Percentiles rank a stretch among this genome's conserved stretches.
Evolutionary conservation across 148 eudicot genomes (phyloP).

Genomic region (Suaeda aralocaspica): DNA sequence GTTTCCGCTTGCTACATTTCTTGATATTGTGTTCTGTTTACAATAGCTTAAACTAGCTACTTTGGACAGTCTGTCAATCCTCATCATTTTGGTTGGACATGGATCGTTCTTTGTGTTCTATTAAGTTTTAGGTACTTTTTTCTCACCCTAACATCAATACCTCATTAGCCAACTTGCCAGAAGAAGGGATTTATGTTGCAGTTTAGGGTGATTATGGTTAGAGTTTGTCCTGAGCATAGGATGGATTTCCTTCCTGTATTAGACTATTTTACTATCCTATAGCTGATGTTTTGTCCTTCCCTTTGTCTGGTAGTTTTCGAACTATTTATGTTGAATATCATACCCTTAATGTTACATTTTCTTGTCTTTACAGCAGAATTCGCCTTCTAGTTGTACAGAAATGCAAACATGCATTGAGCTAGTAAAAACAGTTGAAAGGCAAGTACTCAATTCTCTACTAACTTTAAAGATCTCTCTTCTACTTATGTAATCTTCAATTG

Average conservation of each 20-base stretch:
- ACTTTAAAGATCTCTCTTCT: background rate
- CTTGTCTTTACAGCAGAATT: slow-evolving; percentile 13
- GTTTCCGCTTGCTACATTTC: background rate
- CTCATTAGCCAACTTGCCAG: background rate
- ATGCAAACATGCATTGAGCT: slow-evolving; percentile 33
- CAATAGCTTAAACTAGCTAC: background rate
- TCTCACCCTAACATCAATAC: no score
- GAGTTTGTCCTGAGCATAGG: background rate
- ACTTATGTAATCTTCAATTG: background rate
- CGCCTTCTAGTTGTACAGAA: slow-evolving; percentile 9
- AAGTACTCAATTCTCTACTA: slow-evolving; percentile 5
- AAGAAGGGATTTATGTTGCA: background rate
- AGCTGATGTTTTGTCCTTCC: background rate
- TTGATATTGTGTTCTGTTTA: background rate
- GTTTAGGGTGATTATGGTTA: background rate
- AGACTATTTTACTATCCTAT: no score
- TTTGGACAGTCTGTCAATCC: no score
- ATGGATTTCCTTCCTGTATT: background rate
- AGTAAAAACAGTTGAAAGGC: slow-evolving; percentile 40
- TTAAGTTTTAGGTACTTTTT: no score
- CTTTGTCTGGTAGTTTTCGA: background rate
- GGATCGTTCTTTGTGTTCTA: no score
- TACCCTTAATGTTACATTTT: background rate
- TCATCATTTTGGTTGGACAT: no score
- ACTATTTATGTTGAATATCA: background rate